Evolutionary conservation across 1,284 basidiomycete species (phyloP).

Genomic region (Pisolithus thermaeus): DNA sequence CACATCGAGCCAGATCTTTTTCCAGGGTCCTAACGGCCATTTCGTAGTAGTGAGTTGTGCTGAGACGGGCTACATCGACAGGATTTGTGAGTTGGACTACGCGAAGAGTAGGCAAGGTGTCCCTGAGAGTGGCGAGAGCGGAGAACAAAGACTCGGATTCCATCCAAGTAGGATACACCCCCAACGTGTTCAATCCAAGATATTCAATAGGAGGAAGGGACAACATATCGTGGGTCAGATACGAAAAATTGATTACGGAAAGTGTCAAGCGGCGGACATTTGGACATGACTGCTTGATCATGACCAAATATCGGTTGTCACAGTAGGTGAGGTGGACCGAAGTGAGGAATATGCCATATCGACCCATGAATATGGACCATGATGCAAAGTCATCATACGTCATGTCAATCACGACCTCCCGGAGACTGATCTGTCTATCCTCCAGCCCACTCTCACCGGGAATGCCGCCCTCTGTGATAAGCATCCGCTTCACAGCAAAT

Average conservation of each 20-base stretch:
- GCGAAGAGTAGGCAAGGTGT: constrained; percentile 14
- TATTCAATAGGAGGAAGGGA: constrained; percentile 15
- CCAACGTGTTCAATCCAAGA: constrained; percentile 11
- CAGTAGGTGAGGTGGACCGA: constrained; percentile 10
- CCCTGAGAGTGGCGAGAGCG: constrained; percentile 10
- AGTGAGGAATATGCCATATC: constrained; percentile 13
- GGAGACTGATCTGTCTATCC: constrained; percentile 6
- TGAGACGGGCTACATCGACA: constrained; percentile 15
- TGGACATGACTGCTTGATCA: constrained; percentile 11
- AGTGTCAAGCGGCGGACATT: constrained; percentile 17
- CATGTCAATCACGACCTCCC: constrained; percentile 14
- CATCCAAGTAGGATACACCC: constrained; percentile 1
- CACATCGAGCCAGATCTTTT: background rate
- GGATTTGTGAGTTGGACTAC: constrained; percentile 18
- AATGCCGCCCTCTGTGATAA: too few species aligned
- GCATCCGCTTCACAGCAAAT: background rate
- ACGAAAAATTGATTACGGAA: constrained; percentile 3
- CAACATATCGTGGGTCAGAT: background rate
- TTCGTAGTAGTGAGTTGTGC: constrained; percentile 12
- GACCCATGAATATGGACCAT: constrained; percentile 11
- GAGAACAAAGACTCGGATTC: constrained; percentile 10
- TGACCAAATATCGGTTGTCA: background rate
- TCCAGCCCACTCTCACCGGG: too few species aligned
- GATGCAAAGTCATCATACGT: background rate
- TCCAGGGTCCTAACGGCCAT: constrained; percentile 6